Evolutionary conservation across 257 asterid species (phyloP), one percentile per base, ranked within the genome.

Genomic region (Penstemon davidsonii): DNA sequence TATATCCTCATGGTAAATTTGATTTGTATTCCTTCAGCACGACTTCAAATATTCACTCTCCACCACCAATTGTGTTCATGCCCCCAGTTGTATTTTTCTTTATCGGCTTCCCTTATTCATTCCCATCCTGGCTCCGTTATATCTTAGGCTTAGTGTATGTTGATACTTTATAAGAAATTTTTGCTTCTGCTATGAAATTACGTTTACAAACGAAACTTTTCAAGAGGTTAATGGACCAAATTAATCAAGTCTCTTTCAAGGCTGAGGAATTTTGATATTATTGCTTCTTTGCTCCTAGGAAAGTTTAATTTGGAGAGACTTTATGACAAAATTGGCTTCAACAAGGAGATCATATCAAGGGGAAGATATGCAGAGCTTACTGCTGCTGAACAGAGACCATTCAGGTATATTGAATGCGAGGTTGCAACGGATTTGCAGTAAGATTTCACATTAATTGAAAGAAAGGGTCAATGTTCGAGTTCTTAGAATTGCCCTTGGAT

Each of bases 321-420:
- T 60, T 93, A 93, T 71, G 99, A 93, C 74, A 90, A 55, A 70
- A 83, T 90, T 70, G 99, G 99, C 69, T 93, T 88, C 81, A 93
- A 88, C 67, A 93, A 85, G 84, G 99, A 93, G 82, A 78, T 87
- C 67, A 88, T 93, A 74, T 93, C 97, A 18, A 88, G 90, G 76
- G 99, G 99, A 65, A 83, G 76, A 73, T 93, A 74, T 75, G 96
- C 97, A 2, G 97, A 93, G 84, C 91, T 93, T 72, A 83, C 88
- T 55, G 92, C 91, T 10, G 98, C 99, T 72, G 97, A 88, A 43
- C 99, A 93, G 71, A 80, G 97, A 76, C 88, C 99, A 19, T 90
- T 93, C 78, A 90, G 99, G 99, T 87, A 73, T 67, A 76, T 46
- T 9, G 18, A 46, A 37, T 52, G 49, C 45, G 10, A 7, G 15